Evolutionary conservation across 768 basidiomycete genomes (phyloP).

Genomic region (Gyrodon lividus): DNA sequence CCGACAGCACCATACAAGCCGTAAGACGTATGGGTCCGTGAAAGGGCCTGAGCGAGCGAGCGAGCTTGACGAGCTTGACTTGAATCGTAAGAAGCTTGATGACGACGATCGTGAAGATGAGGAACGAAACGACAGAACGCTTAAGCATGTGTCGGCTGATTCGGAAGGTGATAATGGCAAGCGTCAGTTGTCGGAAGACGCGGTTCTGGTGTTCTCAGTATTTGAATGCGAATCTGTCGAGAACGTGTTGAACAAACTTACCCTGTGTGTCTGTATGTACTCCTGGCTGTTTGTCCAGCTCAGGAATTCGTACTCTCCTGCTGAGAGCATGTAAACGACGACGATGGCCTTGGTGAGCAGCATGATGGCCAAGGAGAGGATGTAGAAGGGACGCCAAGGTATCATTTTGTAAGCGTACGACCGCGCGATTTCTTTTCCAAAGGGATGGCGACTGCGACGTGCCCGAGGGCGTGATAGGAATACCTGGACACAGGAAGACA

Average conservation of each 20-base stretch:
- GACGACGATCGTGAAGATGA: slow-evolving; percentile 31
- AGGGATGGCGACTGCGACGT: background rate
- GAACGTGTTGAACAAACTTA: slow-evolving; percentile 1
- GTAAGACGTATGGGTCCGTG: slow-evolving; percentile 25
- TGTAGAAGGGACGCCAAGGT: slow-evolving; percentile 10
- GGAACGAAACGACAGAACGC: slow-evolving; percentile 28
- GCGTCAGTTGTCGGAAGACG: slow-evolving; percentile 23
- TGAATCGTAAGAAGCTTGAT: slow-evolving; percentile 30
- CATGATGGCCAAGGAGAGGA: slow-evolving; percentile 15
- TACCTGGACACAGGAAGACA: no score
- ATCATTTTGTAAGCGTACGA: slow-evolving; percentile 12
- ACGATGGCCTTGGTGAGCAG: slow-evolving; percentile 20
- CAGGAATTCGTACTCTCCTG: slow-evolving; percentile 16
- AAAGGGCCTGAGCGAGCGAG: slow-evolving; percentile 25
- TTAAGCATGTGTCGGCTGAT: slow-evolving; percentile 28
- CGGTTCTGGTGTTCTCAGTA: slow-evolving; percentile 11
- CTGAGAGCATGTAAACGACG: slow-evolving; percentile 20
- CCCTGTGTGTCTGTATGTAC: slow-evolving; percentile 21
- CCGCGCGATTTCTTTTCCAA: no score
- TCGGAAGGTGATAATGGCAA: slow-evolving; percentile 29
- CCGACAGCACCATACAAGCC: slow-evolving; percentile 23
- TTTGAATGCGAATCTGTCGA: background rate
- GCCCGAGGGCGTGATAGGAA: background rate
- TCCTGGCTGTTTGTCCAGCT: slow-evolving; percentile 16
- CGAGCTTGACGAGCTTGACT: slow-evolving; percentile 29